Evolutionary conservation across 768 basidiomycete species (phyloP).

Genomic region (Suillus decipiens): DNA sequence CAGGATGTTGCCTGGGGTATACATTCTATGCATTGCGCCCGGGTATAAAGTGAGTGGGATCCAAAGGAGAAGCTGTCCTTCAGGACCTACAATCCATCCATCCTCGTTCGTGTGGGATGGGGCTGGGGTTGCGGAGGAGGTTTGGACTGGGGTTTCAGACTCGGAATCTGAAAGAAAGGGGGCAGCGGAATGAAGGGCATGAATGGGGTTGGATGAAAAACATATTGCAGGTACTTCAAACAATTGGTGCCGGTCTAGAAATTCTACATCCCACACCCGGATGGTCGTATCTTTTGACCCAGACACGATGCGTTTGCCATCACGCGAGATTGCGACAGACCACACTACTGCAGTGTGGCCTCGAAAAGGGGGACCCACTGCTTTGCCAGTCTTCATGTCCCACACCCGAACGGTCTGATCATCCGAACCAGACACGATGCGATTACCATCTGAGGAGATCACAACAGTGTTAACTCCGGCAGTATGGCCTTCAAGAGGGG

Average conservation of each 20-base stretch:
- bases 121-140: accelerated
- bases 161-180: neutral
- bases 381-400: neutral
- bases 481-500: too few species aligned
- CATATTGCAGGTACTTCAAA: neutral
- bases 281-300: neutral
- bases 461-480: too few species aligned
- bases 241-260: neutral
- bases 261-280: neutral
- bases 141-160: too few species aligned
- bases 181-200: neutral
- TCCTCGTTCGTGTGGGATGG: neutral
- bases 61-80: neutral
- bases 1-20: neutral
- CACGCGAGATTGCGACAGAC: neutral
- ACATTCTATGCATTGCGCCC: too few species aligned
- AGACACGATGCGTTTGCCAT: neutral
- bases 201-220: neutral
- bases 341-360: neutral
- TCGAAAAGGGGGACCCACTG: neutral
- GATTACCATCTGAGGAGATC: too few species aligned
- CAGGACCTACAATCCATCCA: neutral
- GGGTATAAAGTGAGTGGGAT: neutral
- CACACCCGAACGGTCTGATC: neutral
- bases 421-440: too few species aligned